phyloP scores from a whole-genome alignment of 345 rosid genomes.

The Rhizophora mangle region DNA sequence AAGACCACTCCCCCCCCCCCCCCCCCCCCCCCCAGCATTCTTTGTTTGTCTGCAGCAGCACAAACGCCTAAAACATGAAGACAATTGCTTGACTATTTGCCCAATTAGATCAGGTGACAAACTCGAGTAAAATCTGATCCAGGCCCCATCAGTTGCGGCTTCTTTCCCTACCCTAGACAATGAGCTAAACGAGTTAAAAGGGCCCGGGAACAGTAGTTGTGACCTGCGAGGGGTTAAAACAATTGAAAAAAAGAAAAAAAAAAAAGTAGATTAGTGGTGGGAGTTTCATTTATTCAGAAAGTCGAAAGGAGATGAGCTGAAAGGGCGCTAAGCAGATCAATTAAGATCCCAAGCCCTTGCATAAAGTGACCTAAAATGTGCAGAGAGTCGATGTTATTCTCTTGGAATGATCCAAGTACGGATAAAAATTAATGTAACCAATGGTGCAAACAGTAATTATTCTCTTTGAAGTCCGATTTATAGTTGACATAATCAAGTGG shows the following conservation, averaged over 20 bases:
- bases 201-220: background rate
- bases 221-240: background rate
- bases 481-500: too few relatives aligned
- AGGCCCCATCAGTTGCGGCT: conserved; percentile 35
- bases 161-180: background rate
- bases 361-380: too few relatives aligned
- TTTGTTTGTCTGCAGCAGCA: conserved; percentile 16
- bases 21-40: too few relatives aligned
- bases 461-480: too few relatives aligned
- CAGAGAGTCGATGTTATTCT: too few relatives aligned
- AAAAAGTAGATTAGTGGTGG: background rate
- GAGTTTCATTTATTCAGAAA: conserved; percentile 4
- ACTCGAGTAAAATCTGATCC: conserved; percentile 13
- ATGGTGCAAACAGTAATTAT: too few relatives aligned
- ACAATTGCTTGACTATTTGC: conserved; percentile 24
- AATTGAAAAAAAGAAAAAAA: background rate
- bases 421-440: too few relatives aligned
- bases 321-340: background rate
- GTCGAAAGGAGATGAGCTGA: background rate
- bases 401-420: too few relatives aligned
- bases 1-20: conserved; percentile 31
- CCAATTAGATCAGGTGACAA: conserved; percentile 28
- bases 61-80: conserved; percentile 12
- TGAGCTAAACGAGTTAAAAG: background rate
- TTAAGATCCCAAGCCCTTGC: background rate